Base-by-base conservation (phyloP, 192 early-diverging fungal species). In the Coemansia sp. region DNA sequence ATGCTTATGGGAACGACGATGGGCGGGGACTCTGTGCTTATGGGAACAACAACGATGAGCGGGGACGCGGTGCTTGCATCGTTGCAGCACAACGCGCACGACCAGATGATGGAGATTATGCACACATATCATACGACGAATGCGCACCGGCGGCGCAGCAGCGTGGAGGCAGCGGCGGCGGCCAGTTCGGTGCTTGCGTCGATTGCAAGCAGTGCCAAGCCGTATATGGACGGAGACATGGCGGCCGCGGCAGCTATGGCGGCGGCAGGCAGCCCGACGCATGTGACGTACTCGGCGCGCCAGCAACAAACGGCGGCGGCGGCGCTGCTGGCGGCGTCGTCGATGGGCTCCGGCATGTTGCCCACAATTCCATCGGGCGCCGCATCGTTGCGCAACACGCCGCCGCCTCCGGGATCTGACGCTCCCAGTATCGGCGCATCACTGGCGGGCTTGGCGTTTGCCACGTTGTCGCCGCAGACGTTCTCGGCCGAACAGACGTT, bases 181-280 rank as follows among this genome's bases (percentile, higher is more conserved):
- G 78, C 78, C 23, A 81, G 78, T 63, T 81, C 78, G 5, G 78
- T 81, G 52, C 66, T 81, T 43, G 78, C 78, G 7, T 81, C 78
- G 3, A 71, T 81, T 13, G 78, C 78, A 11, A 75, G 24, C 57
- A 76, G 78, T 60, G 47, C 73, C 37, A 81, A 81, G 57, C 47
- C 69, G 13, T 70, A 62, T 22, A 54, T 71, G 57, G 66, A 48
- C 32, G 24, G 53, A 47, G 57, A 56, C 6, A 54, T 51, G 43
- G 69, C 69, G 0, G 66, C 62, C 2, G 74, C 69, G 12, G 66
- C 61, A 16, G 70, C 59, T 4, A 59, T 54, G 32, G 51, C 72
- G 13, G 61, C 57, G 29, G 53, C 52, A 16, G 18, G 32, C 19
- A 64, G 67, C 1, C 26, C 61, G n/a, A 62, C 55, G 32, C 55